Evolutionary conservation across 768 basidiomycete species (phyloP).

Genomic region (Leccinum imitatum): DNA sequence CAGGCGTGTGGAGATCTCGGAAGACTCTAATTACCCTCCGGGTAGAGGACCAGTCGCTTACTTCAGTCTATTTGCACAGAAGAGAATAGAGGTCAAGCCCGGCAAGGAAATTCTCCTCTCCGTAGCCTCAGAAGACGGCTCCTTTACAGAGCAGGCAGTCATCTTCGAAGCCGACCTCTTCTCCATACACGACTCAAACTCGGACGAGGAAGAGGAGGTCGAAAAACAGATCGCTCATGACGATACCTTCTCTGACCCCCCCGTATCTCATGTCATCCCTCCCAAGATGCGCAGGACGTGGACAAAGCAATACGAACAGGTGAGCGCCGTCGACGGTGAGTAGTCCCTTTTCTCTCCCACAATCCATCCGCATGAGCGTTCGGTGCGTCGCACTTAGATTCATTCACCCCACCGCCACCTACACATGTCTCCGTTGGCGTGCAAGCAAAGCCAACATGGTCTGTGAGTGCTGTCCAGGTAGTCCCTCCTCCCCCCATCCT

Average conservation of each 20-base stretch:
- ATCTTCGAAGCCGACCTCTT: conserved; percentile 54
- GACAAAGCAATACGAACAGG: conserved; percentile 49
- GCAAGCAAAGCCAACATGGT: conserved; percentile 40
- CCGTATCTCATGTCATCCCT: conserved; percentile 44
- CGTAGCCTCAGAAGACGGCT: conserved; percentile 50
- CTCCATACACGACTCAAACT: conserved; percentile 28
- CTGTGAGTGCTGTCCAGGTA: conserved; percentile 41
- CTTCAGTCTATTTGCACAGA: conserved; percentile 67
- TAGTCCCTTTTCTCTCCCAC: conserved; percentile 2
- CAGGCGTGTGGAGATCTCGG: conserved; percentile 54
- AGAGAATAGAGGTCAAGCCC: conserved; percentile 67
- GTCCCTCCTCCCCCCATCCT: conserved; percentile 20
- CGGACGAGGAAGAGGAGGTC: conserved; percentile 41
- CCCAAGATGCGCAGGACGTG: conserved; percentile 67
- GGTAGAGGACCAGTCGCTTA: conserved; percentile 42
- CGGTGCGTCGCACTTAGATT: conserved; percentile 32
- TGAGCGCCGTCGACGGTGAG: conserved; percentile 42
- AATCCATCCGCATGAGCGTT: conserved; percentile 24
- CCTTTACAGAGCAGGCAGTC: conserved; percentile 56
- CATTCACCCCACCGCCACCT: conserved; percentile 19
- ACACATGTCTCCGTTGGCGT: conserved; percentile 44
- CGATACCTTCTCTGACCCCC: conserved; percentile 37
- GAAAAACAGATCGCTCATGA: conserved; percentile 41
- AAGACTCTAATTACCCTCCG: conserved; percentile 44
- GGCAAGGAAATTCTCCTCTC: conserved; percentile 70